Base-by-base conservation (phyloP, 805 yeast species). In the Saccharomycopsis vini region DNA sequence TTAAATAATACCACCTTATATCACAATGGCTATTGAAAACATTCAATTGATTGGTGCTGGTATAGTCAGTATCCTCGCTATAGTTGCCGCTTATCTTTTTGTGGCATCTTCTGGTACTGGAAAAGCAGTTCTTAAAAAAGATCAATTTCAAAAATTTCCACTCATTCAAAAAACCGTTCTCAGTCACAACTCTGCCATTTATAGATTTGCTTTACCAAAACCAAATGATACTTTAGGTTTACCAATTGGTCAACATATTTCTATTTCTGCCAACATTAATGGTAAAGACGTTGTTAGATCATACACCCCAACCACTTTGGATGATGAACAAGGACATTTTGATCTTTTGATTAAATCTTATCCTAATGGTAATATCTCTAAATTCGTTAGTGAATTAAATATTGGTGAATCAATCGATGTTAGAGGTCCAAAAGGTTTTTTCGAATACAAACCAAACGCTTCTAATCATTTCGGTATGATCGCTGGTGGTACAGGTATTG, bases 401-500 rank as follows among this genome's bases (percentile, higher is more conserved):
- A 68, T 88, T 47, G 96, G 96, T 52, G 94, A 89, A 54, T 59
- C 71, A 32, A 78, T 88, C 54, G 77, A 74, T 40, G 81, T 87
- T 46, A 75, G 83, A 59, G 95, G 97, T 23, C 97, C 97, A 55
- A 85, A 84, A 65, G 97, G 97, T 5, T 77, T 77, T 56, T 87
- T 84, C 70, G 73, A 78, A 50, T 89, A 89, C 66, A 69, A 76
- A 42, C 87, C 94, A 54, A 85, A 84, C 64, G 78, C 81, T 79
- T 79, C 75, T 45, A 67, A 71, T 46, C 71, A 73, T 48, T 71
- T 89, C 47, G 87, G 82, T 43, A 89, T 89, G 97, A 79, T 90
- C 52, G 95, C 95, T 34, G 97, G 97, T 54, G 97, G 97, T 57
- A 86, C 97, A 31, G 97, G 97, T 61, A 82, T 88, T 56, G 82